Evolutionary conservation across 371 early-diverging fungal species (phyloP).

Genomic region (Mortierella sp.): DNA sequence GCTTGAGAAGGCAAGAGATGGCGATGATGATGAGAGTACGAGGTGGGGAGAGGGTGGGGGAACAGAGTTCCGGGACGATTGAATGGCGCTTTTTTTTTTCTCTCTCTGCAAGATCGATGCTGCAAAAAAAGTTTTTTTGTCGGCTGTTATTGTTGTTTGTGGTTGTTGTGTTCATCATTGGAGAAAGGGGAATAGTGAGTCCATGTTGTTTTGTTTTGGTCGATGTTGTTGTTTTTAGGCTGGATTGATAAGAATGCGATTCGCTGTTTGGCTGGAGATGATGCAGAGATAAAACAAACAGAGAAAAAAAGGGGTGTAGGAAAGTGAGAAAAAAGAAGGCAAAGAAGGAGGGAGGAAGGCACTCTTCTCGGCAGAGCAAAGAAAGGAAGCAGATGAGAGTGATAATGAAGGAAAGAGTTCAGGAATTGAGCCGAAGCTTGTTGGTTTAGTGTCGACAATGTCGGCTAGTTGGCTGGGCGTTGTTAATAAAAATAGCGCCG

Average conservation of each 20-base stretch:
- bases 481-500: background rate
- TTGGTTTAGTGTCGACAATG: background rate
- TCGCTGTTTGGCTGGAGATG: slow-evolving; percentile 17
- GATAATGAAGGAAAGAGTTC: too few species aligned
- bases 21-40: background rate
- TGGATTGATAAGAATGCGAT: slow-evolving; percentile 10
- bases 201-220: background rate
- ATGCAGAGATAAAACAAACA: background rate
- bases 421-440: too few species aligned
- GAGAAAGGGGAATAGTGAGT: background rate
- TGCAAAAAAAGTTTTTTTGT: background rate
- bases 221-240: background rate
- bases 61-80: slow-evolving; percentile 8
- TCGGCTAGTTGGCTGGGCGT: background rate
- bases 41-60: background rate
- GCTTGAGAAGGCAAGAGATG: background rate
- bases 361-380: background rate
- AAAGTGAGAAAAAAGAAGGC: background rate
- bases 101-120: background rate
- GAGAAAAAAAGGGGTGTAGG: background rate
- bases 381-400: background rate
- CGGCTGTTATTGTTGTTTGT: background rate
- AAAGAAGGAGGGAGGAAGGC: background rate
- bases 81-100: background rate
- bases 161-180: background rate